A percentile compares a stretch with the other conserved stretches of the same genome.
These are phyloP conservation scores for Fomitiporia mediterranea DNA, from an alignment of 1,284 basidiomycete genomes.

Conservation along the genomic window DNA sequence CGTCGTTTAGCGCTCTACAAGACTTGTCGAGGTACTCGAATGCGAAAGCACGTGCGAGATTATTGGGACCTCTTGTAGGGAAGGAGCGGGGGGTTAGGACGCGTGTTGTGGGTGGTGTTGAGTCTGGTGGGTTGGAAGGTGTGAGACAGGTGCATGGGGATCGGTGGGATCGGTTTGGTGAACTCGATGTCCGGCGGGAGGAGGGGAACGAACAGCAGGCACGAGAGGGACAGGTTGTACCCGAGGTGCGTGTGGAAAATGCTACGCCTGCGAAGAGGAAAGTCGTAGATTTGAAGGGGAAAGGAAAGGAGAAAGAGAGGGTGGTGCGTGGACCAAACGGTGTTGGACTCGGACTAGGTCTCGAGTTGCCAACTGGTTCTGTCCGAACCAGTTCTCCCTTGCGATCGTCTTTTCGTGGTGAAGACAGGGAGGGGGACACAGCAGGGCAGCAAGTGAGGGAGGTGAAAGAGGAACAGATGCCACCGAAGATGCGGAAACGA, in stretches of 20 bases:
- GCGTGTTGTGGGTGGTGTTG: slow-evolving; percentile 42
- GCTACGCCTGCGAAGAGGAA: slow-evolving; percentile 7
- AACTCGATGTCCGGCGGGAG: not conserved
- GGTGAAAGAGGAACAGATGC: slow-evolving; percentile 42
- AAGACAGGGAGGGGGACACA: no score
- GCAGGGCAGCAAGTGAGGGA: slow-evolving; percentile 22
- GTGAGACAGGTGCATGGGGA: slow-evolving; percentile 45
- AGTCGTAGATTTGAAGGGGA: slow-evolving; percentile 23
- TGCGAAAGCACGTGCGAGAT: not conserved
- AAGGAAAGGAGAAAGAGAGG: not conserved
- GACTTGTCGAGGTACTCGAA: not conserved
- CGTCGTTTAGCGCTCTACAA: slow-evolving; percentile 4
- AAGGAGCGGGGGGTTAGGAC: slow-evolving; percentile 62
- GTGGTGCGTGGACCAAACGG: not conserved
- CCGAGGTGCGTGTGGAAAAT: slow-evolving; percentile 5
- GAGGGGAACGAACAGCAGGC: not conserved
- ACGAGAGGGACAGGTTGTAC: no score
- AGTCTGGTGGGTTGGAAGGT: slow-evolving; percentile 56
- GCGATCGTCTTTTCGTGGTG: slow-evolving; percentile 11
- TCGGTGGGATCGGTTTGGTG: slow-evolving; percentile 9
- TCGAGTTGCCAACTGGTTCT: not conserved
- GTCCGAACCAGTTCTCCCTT: not conserved
- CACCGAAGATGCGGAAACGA: slow-evolving; percentile 60
- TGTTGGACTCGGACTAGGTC: not conserved
- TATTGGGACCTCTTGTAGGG: slow-evolving; percentile 66